These are phyloP conservation scores for Pontederia crassipes DNA, from an alignment of 176 grass and related monocot genomes.

Conservation along the genomic window DNA sequence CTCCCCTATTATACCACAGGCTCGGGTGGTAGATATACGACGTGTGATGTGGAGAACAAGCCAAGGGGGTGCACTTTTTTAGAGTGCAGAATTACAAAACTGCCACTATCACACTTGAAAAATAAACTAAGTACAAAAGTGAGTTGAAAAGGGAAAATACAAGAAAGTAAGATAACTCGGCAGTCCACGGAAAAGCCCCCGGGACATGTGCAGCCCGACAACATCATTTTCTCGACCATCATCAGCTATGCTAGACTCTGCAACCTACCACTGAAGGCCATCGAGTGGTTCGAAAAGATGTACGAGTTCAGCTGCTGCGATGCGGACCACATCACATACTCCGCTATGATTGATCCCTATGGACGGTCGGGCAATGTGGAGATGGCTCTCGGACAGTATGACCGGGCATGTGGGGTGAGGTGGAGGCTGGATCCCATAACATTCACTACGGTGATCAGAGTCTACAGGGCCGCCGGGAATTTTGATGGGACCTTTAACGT, in stretches of 20 bases:
- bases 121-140: too few relatives aligned
- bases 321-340: conserved; percentile 55
- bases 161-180: too few relatives aligned
- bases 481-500: conserved; percentile 72
- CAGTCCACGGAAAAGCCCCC: too few relatives aligned
- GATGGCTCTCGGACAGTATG: conserved; percentile 56
- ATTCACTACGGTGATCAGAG: conserved; percentile 54
- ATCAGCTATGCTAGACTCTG: conserved; percentile 68
- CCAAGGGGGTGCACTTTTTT: too few relatives aligned
- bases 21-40: too few relatives aligned
- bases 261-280: conserved; percentile 42
- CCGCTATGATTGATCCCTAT: conserved; percentile 69
- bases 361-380: conserved; percentile 51
- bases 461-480: conserved; percentile 49
- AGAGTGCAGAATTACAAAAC: too few relatives aligned
- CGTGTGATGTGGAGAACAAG: too few relatives aligned
- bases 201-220: conserved; percentile 26
- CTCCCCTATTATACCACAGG: too few relatives aligned
- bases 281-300: conserved; percentile 97
- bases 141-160: too few relatives aligned
- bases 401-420: conserved; percentile 49
- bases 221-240: conserved; percentile 63
- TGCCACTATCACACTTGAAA: too few relatives aligned
- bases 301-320: conserved; percentile 43
- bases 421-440: conserved; percentile 56